Conservation (phyloP, 257 asterid genomes). For the Solanum medicagineum region DNA sequence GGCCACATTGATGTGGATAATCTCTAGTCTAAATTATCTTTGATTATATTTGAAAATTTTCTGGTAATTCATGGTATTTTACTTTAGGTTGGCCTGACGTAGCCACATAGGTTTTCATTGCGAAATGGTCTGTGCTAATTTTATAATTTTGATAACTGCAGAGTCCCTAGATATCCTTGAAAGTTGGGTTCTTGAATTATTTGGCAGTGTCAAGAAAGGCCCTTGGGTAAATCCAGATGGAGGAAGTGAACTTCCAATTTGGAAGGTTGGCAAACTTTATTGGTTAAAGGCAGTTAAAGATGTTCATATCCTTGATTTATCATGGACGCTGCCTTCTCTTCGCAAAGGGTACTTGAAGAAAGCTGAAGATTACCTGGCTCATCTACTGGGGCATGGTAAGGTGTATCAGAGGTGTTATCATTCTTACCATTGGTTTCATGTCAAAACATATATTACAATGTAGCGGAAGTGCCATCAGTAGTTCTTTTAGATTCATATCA, state of each 20-base stretch:
- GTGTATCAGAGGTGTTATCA: conserved; percentile 1
- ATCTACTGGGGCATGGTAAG: conserved; percentile 95
- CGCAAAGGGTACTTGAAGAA: conserved; percentile 71
- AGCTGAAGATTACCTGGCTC: conserved; percentile 90
- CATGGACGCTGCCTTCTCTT: conserved; percentile 89
- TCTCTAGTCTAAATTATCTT: not conserved
- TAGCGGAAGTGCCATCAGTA: not conserved
- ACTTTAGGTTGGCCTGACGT: not conserved
- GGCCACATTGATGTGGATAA: not conserved
- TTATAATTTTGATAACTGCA: conserved; percentile 28
- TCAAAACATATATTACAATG: not conserved
- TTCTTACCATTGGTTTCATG: not conserved
- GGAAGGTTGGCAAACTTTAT: conserved; percentile 78
- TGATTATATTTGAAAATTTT: not conserved
- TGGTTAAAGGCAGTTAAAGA: conserved; percentile 90
- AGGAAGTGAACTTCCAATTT: conserved; percentile 48
- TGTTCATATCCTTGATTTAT: conserved; percentile 78
- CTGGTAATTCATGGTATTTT: not conserved
- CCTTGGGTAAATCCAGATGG: conserved; percentile 31
- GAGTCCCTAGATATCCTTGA: conserved; percentile 82
- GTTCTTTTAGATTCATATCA: not conserved
- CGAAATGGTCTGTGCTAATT: not conserved
- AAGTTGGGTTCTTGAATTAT: conserved; percentile 79
- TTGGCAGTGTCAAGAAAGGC: conserved; percentile 65
- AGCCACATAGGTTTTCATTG: not conserved